Evolutionary conservation across 2,329 filamentous ascomycete species (phyloP).

Genomic region (Lecanicillium sp.): DNA sequence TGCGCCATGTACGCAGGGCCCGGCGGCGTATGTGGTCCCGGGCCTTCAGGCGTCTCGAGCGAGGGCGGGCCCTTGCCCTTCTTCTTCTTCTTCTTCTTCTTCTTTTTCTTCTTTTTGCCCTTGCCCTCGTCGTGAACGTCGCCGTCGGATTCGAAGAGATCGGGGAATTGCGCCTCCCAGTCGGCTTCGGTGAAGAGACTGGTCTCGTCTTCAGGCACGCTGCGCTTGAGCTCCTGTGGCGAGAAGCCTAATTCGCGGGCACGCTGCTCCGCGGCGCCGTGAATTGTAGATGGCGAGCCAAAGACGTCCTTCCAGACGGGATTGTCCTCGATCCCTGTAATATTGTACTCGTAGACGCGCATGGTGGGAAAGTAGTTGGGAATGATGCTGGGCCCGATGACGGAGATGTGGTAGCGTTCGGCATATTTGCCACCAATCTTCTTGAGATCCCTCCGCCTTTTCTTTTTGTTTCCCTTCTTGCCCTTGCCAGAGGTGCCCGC

Average conservation of each 20-base stretch:
- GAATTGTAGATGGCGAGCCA: constrained; percentile 20
- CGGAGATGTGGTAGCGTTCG: constrained; percentile 75
- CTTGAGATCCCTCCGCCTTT: constrained; percentile 48
- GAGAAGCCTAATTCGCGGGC: constrained; percentile 17
- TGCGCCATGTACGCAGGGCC: constrained; percentile 90
- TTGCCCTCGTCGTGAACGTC: constrained; percentile 29
- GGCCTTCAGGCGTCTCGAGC: constrained; percentile 62
- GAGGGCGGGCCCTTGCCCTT: constrained; percentile 53
- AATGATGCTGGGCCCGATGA: constrained; percentile 81
- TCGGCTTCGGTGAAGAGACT: constrained; percentile 15
- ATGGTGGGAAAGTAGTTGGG: constrained; percentile 89
- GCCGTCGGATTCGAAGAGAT: constrained; percentile 21
- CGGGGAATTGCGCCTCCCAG: constrained; percentile 32
- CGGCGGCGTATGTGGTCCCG: constrained; percentile 65
- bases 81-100: constrained; percentile 37
- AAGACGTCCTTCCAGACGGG: constrained; percentile 39
- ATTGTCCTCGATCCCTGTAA: constrained; percentile 61
- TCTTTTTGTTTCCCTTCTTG: constrained; percentile 33
- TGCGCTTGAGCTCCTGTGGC: constrained; percentile 24
- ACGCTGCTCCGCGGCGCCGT: constrained; percentile 28
- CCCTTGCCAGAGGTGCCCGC: constrained; percentile 20
- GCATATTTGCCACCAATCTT: constrained; percentile 73
- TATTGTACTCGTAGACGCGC: constrained; percentile 93
- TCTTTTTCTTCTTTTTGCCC: constrained; percentile 37
- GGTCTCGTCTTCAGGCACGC: constrained; percentile 21